Base-by-base conservation (phyloP, 1,284 basidiomycete species). In the Moesziomyces parantarcticus region DNA sequence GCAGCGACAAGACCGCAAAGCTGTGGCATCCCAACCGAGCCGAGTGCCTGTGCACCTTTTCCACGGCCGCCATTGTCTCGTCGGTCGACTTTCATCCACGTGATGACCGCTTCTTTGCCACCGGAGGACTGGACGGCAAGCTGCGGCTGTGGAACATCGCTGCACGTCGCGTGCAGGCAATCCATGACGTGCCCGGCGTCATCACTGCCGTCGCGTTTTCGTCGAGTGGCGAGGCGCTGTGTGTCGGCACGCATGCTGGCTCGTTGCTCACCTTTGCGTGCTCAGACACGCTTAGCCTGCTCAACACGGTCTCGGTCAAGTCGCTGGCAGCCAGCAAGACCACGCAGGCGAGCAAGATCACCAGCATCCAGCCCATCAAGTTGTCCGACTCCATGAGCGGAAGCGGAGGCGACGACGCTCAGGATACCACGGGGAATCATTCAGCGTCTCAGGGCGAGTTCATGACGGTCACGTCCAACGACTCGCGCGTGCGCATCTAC, bases 81-180 rank as follows among this genome's bases (percentile, higher is more conserved):
- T 81, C 79, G 20, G 76, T 84, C 25, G 77, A 80, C 14, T 85
- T 85, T 58, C 77, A 75, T 41, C 76, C 76, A 6, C 59, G 42
- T 32, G 85, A 85, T 61, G 85, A 85, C 61, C 77, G 84, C 0
- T 85, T 83, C 74, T 85, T 85, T 58, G 68, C 85, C 39, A 81
- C 75, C 4, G 85, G 84, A 18, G 79, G 79, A 0, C 65, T 85
- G 13, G 85, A 85, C 55, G 81, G 82, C 60, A 85, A 84, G 64
- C 60, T 85, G 11, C 61, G 85, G 20, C 50, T 85, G 43, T 85
- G 85, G 85, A 84, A 79, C 49, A 76, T 79, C 34, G 41, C 76
- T 16, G 72, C 66, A 13, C 58, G 72, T 11, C 55, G 58, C 13
- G 66, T 79, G 20, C 77, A 79, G 52, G 58, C 58, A 26, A 57